A percentile compares a stretch with the other conserved stretches of the same genome.
Evolutionary conservation across 306 rosid species (phyloP).

Genomic region (Oemleria cerasiformis): DNA sequence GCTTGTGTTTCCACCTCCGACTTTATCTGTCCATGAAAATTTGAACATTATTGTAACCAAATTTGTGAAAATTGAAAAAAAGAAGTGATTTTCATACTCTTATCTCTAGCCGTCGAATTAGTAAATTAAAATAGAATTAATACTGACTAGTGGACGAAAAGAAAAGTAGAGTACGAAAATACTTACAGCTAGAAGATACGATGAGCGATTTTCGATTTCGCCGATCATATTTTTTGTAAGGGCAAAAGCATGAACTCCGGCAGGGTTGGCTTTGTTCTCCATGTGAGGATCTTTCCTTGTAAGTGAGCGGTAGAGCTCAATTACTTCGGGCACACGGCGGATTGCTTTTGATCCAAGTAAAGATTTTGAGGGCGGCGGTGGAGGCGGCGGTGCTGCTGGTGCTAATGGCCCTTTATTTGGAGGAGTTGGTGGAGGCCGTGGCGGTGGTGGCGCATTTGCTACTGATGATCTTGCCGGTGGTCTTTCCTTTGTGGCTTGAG

Average conservation of each 20-base stretch:
- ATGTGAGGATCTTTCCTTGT: slow-evolving; percentile 58
- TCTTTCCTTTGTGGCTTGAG: slow-evolving; percentile 37
- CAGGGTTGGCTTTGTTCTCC: slow-evolving; percentile 47
- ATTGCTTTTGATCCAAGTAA: slow-evolving; percentile 51
- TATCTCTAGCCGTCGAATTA: too few relatives aligned
- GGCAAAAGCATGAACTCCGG: slow-evolving; percentile 56
- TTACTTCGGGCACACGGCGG: slow-evolving; percentile 86
- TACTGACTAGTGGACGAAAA: too few relatives aligned
- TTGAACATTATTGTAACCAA: too few relatives aligned
- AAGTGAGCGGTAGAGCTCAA: slow-evolving; percentile 77
- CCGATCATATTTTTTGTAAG: slow-evolving; percentile 91
- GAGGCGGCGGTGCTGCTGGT: slow-evolving; percentile 68
- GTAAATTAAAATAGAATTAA: too few relatives aligned
- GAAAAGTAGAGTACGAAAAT: background rate
- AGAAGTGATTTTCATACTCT: background rate
- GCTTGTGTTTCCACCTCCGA: slow-evolving; percentile 77
- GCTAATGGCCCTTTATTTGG: slow-evolving; percentile 34
- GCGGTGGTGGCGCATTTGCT: slow-evolving; percentile 49
- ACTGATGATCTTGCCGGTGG: slow-evolving; percentile 30
- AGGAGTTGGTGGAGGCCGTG: slow-evolving; percentile 30
- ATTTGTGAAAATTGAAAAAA: background rate
- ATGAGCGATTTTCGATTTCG: slow-evolving; percentile 86
- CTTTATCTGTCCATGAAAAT: slow-evolving; percentile 54
- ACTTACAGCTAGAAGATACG: slow-evolving; percentile 76
- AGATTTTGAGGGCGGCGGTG: slow-evolving; percentile 65